Evolutionary conservation across 1,284 basidiomycete species (phyloP), one percentile per base, ranked within the genome.

Genomic region (Moniliophthora roreri): DNA sequence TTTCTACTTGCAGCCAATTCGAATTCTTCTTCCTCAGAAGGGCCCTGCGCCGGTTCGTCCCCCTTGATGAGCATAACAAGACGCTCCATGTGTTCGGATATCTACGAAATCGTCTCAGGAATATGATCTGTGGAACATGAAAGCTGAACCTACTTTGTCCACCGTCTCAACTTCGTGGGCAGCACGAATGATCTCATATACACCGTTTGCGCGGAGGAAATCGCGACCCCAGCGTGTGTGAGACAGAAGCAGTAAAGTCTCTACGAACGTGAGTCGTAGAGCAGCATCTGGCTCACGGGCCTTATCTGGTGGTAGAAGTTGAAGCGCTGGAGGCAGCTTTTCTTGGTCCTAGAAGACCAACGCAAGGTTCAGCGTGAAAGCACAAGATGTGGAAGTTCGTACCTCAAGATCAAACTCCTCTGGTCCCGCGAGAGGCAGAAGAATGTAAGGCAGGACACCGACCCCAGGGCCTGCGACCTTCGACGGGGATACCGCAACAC

Each of bases 351-450:
- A 68, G 21, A 16, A 32, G 46, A 15, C 9, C 45, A 50, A 60
- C 51, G 48, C 59, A 55, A 21, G 59, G 52, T 44, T 15, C 38
- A 23, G n/a, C 37, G 32, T 20, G 40, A 51, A 35, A 24, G 32
- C 21, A 18, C 36, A 24, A 44, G 39, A 44, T 16, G 49, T n/a
- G 21, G 26, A 51, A 48, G 48, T 23, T 28, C 73, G 54, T 59
- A 90, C 91, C 60, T 96, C 94, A 1, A 95, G 77, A 56, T 96
- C 93, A 57, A 92, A 87, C 68, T 98, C 96, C 68, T 98, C 95
- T 1, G 94, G 90, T 4, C 95, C 95, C 57, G 95, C 95, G 2
- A 99, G 79, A 0, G 96, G 96, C 3, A 96, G 80, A 1, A 99
- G 77, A 9, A 99, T 77, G 62, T 85, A 89, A 0, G 91, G 87